Base-by-base conservation (phyloP, 768 basidiomycete genomes). In the Dacryopinax primogenitus region DNA sequence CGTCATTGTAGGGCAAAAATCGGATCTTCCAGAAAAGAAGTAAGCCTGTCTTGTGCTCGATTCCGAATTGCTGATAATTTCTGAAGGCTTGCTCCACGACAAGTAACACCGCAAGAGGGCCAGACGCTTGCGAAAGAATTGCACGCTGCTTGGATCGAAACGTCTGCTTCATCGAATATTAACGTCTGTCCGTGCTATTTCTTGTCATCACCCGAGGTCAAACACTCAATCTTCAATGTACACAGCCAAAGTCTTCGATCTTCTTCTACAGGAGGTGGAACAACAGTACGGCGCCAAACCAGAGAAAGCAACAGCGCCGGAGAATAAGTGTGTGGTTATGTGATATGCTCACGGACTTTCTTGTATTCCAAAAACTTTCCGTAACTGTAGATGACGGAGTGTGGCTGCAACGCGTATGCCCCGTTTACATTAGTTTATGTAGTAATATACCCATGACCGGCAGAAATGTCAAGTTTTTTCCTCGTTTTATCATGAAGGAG, bases 1-100 rank as follows among this genome's bases (percentile, higher is more conserved):
- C 74, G 92, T 97, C 45, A 86, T 97, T 68, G 94, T 95, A 62
- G 94, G 93, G 35, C 87, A 94, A 68, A 97, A 97, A 80, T 80
- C 81, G 47, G 95, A 98, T 79, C 77, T 97, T 68, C 77, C 81
- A 51, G 74, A 72, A 1, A 79, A 80, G 68, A 85, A 85, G 92
- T 92, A 71, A 66, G 83, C 79, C 51, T 65, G 41, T 61, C n/a
- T 34, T 63, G 36, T 36, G 23, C 33, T 41, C 18, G 62, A 32
- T 28, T 37, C 33, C 64, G 34, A 23, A 63, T 6, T 64, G 62
- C 36, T 61, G 62, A 61, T 21, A 65, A 37, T 72, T 67, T 63
- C 64, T 18, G 67, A 67, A 18, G 67, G 70, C 70, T 68, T 70
- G 64, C 68, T 64, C 71, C 68, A 41, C 87, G 90, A 73, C 88